Conservation (phyloP, 306 rosid genomes). For the Albizia julibrissin region DNA sequence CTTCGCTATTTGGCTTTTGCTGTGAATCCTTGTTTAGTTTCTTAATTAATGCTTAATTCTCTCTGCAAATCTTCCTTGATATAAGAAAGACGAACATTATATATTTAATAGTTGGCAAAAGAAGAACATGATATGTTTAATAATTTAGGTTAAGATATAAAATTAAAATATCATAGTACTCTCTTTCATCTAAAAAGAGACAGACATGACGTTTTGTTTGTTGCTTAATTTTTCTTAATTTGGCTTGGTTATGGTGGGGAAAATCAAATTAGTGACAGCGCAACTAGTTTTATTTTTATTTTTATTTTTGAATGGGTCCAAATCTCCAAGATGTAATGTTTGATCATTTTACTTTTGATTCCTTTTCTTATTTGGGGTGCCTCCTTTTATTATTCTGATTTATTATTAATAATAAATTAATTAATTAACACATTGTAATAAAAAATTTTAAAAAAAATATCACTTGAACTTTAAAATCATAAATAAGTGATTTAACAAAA, state of each 20-base stretch:
- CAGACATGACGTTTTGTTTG: no score
- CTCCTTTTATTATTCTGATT: neutral
- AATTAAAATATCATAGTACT: neutral
- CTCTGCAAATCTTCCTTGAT: neutral
- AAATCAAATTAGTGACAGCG: neutral
- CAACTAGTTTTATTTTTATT: neutral
- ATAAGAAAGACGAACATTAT: neutral
- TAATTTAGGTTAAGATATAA: neutral
- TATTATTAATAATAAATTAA: no score
- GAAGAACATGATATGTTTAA: neutral
- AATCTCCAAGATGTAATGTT: neutral
- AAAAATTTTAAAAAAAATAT: no score
- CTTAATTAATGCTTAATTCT: neutral
- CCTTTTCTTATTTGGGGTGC: no score
- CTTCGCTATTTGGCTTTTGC: neutral
- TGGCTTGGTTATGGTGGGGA: no score
- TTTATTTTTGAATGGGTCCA: neutral
- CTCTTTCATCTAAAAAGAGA: neutral
- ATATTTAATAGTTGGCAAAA: neutral
- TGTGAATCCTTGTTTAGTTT: neutral
- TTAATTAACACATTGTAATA: no score
- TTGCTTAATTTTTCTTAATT: neutral
- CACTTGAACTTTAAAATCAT: no score
- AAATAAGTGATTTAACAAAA: no score
- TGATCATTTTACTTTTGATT: no score